Evolutionary conservation across 2,329 filamentous ascomycete genomes (phyloP).

Genomic region (Colletotrichum brevisporum): DNA sequence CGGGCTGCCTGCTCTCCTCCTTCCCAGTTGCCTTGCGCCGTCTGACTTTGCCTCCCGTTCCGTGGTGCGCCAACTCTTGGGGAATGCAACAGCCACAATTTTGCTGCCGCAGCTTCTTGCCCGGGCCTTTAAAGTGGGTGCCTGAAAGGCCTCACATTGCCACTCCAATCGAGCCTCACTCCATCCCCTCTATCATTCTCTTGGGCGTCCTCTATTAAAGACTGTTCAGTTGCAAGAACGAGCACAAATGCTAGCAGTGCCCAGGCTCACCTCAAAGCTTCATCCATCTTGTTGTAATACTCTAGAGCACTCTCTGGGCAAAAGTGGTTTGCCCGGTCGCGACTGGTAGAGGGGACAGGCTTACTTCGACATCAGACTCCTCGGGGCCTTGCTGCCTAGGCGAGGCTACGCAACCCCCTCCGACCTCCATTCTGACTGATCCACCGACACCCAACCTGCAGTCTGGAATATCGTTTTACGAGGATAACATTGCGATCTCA

Average conservation of each 20-base stretch:
- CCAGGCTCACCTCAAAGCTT: background rate
- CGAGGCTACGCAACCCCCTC: conserved; percentile 29
- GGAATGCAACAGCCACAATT: background rate
- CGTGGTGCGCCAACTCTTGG: background rate
- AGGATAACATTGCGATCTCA: background rate
- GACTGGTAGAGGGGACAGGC: background rate
- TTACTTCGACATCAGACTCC: conserved; percentile 28
- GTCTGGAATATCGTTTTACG: background rate
- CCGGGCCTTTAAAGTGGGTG: background rate
- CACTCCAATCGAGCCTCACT: conserved; percentile 5
- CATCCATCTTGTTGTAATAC: no score
- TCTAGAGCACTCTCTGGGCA: no score
- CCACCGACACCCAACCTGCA: background rate
- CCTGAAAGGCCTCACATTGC: background rate
- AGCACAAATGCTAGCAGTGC: background rate
- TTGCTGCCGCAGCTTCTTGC: background rate
- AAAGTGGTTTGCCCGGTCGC: background rate
- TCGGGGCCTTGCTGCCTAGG: conserved; percentile 34
- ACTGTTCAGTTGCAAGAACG: background rate
- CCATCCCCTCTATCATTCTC: background rate
- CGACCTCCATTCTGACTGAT: conserved; percentile 7
- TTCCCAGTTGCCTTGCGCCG: background rate
- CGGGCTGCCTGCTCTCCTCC: conserved; percentile 4
- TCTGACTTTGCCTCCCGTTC: conserved; percentile 6
- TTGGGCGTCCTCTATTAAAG: background rate